Evolutionary conservation across 371 early-diverging fungal species (phyloP).

Genomic region (Mortierella sp.): DNA sequence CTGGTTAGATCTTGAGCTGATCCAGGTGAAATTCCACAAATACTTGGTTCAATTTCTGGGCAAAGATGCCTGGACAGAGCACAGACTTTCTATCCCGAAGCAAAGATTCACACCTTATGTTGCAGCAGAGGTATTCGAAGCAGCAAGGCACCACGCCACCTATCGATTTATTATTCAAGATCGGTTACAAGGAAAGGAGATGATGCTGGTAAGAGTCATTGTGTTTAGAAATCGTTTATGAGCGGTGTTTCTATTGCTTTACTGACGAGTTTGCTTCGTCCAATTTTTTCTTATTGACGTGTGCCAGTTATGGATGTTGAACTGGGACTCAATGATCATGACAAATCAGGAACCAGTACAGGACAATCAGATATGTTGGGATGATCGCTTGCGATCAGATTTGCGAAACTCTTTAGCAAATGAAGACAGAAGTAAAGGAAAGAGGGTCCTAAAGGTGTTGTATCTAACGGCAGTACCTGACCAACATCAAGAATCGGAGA

Average conservation of each 20-base stretch:
- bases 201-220: slow-evolving; percentile 48
- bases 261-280: no score
- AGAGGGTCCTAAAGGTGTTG: slow-evolving; percentile 45
- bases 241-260: no score
- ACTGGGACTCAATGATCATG: slow-evolving; percentile 47
- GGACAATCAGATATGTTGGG: slow-evolving; percentile 29
- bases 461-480: slow-evolving; percentile 25
- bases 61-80: neutral
- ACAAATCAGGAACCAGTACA: slow-evolving; percentile 28
- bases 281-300: neutral
- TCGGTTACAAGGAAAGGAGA: slow-evolving; percentile 37
- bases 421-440: neutral
- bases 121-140: slow-evolving; percentile 48
- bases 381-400: slow-evolving; percentile 19
- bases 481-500: slow-evolving; percentile 3
- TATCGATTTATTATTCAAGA: slow-evolving; percentile 54
- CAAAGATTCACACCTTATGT: slow-evolving; percentile 43
- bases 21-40: slow-evolving; percentile 47
- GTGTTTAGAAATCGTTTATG: neutral
- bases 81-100: slow-evolving; percentile 9
- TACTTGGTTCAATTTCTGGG: slow-evolving; percentile 30
- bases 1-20: slow-evolving; percentile 43
- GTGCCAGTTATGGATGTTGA: slow-evolving; percentile 48
- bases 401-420: neutral
- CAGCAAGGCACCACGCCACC: slow-evolving; percentile 50